These are phyloP conservation scores for Aspergillus niger DNA, from an alignment of 2,329 filamentous ascomycete species.

Conservation along the genomic window DNA sequence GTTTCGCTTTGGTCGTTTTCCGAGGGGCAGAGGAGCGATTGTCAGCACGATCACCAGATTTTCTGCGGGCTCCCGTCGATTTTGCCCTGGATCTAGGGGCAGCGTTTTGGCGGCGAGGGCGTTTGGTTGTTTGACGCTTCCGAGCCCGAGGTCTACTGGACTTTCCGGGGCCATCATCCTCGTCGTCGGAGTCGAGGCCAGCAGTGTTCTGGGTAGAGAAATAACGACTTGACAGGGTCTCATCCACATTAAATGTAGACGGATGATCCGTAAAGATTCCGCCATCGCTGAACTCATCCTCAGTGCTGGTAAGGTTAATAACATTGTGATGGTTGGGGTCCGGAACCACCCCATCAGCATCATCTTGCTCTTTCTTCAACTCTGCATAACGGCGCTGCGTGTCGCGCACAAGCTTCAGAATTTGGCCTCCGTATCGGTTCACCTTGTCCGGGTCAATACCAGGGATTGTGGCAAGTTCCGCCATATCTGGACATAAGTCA, in stretches of 20 bases:
- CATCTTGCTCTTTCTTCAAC: constrained; percentile 46
- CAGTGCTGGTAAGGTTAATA: constrained; percentile 43
- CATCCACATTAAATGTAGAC: constrained; percentile 27
- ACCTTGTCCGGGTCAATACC: constrained; percentile 50
- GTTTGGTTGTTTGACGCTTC: constrained; percentile 31
- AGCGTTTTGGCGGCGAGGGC: constrained; percentile 29
- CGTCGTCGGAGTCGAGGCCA: constrained; percentile 26
- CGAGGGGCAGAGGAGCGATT: constrained; percentile 26
- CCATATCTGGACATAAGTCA: constrained; percentile 34
- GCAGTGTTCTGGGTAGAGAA: constrained; percentile 30
- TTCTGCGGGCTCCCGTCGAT: constrained; percentile 27
- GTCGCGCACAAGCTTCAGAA: constrained; percentile 45
- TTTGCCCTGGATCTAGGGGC: constrained; percentile 28
- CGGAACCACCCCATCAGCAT: constrained; percentile 52
- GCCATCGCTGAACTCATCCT: constrained; percentile 42
- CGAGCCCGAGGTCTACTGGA: constrained; percentile 25
- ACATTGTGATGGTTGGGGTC: constrained; percentile 51
- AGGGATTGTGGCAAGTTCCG: constrained; percentile 42
- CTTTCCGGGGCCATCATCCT: constrained; percentile 22
- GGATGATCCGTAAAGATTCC: constrained; percentile 34
- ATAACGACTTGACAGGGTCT: constrained; percentile 37
- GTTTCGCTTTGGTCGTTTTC: constrained; percentile 29
- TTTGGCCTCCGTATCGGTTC: constrained; percentile 44
- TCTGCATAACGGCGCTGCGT: constrained; percentile 46
- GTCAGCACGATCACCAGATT: constrained; percentile 23